Evolutionary conservation across 108 stramenopile species (phyloP).

Genomic region (Schizochytrium sp.): DNA sequence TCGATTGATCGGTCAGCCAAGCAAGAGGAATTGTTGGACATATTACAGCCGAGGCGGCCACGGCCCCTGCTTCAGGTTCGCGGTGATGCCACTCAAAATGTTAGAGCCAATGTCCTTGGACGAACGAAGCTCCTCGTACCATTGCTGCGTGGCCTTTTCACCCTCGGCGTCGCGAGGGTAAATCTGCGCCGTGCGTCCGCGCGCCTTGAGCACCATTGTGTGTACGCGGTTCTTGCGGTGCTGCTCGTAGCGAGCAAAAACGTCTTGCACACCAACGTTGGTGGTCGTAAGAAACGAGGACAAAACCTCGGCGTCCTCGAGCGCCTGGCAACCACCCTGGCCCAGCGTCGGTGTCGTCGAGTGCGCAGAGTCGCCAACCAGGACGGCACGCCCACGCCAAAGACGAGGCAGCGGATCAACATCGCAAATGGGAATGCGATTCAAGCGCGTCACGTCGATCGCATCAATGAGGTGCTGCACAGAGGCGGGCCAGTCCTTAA

Average conservation of each 20-base stretch:
- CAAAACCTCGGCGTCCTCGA: slow-evolving; percentile 4
- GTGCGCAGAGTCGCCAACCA: neutral
- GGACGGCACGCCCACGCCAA: neutral
- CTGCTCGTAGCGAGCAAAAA: neutral
- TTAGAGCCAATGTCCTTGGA: slow-evolving; percentile 13
- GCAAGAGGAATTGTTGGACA: too few relatives aligned
- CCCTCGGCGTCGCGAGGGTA: neutral
- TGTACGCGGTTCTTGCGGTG: neutral
- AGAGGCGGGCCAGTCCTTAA: neutral
- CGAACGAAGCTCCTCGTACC: neutral
- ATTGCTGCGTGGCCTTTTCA: neutral
- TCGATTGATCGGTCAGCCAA: too few relatives aligned
- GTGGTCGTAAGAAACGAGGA: slow-evolving; percentile 12
- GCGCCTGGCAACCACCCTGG: slow-evolving; percentile 15
- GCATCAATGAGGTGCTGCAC: neutral
- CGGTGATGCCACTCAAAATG: neutral
- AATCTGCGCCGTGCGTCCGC: neutral
- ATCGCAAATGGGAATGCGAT: slow-evolving; percentile 14
- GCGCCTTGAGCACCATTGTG: slow-evolving; percentile 19
- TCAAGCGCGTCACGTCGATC: neutral
- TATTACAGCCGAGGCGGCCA: slow-evolving; percentile 1
- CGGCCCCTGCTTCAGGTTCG: neutral
- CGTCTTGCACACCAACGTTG: neutral
- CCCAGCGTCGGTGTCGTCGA: slow-evolving; percentile 2
- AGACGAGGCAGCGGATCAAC: neutral